A percentile compares a stretch with the other conserved stretches of the same genome.
Conservation (phyloP, 2,329 filamentous ascomycete genomes). For the Lecanicillium sp. region DNA sequence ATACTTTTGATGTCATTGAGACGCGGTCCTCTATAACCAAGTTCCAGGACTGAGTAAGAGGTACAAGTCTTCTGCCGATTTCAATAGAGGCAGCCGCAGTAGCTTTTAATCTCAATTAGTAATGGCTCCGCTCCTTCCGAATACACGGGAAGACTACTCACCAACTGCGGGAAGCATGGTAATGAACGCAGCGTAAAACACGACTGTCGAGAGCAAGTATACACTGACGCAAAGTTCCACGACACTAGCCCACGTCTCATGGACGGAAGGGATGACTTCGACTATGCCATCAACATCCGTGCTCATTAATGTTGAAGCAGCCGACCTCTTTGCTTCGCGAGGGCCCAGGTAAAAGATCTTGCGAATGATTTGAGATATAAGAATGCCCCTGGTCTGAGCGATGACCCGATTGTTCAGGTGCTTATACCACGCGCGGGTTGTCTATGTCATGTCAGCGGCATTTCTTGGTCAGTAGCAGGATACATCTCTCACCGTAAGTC, state of each 20-base stretch:
- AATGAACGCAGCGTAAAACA: conserved; percentile 18
- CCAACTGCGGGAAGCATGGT: conserved; percentile 16
- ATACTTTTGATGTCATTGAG: not conserved
- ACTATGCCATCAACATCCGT: not conserved
- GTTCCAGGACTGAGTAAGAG: not conserved
- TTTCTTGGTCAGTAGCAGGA: no score
- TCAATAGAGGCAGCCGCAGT: not conserved
- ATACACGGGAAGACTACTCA: no score
- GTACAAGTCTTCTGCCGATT: not conserved
- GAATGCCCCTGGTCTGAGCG: conserved; percentile 25
- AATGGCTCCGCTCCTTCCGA: no score
- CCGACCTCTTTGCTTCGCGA: conserved; percentile 3
- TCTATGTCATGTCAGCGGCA: no score
- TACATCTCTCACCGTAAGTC: conserved; percentile 26
- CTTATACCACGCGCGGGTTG: conserved; percentile 16
- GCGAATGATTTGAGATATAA: conserved; percentile 39
- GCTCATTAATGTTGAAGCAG: not conserved
- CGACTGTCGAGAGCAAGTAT: not conserved
- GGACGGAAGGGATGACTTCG: not conserved
- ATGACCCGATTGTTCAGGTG: conserved; percentile 27
- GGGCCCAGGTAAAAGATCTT: conserved; percentile 30
- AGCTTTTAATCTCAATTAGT: no score
- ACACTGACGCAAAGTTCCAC: not conserved
- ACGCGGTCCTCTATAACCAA: not conserved
- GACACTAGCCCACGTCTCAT: not conserved